Conservation (phyloP, 2,329 filamentous ascomycete genomes). For the Claviceps sp. region DNA sequence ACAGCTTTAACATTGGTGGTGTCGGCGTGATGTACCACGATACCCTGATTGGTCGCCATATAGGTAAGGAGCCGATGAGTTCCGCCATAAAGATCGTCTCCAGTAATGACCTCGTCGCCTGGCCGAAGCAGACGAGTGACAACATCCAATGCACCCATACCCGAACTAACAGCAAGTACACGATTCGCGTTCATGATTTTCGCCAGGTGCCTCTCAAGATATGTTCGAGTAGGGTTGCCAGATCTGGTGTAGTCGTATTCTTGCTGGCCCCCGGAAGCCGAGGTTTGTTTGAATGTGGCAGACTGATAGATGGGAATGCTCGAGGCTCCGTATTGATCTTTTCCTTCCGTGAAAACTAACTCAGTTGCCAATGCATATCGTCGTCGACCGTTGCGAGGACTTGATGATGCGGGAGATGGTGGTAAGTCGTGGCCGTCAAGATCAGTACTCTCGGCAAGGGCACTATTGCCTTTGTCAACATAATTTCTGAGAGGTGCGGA, state of each 20-base stretch:
- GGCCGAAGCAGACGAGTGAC: constrained; percentile 83
- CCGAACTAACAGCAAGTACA: constrained; percentile 84
- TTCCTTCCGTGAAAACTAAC: constrained; percentile 88
- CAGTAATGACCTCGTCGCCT: constrained; percentile 93
- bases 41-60: constrained; percentile 76
- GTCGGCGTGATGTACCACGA: constrained; percentile 91
- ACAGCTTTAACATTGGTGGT: constrained; percentile 70
- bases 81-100: constrained; percentile 92
- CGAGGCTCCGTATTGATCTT: constrained; percentile 92
- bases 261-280: constrained; percentile 59
- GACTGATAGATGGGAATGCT: constrained; percentile 98
- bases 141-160: constrained; percentile 94
- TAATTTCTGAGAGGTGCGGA: background rate
- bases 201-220: constrained; percentile 89
- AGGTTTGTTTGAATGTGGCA: constrained; percentile 92
- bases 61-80: constrained; percentile 90
- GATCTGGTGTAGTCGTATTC: constrained; percentile 99
- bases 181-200: constrained; percentile 97
- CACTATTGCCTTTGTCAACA: background rate
- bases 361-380: constrained; percentile 93
- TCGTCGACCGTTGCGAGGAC: constrained; percentile 63
- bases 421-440: constrained; percentile 75
- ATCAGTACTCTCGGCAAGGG: constrained; percentile 46
- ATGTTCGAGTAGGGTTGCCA: constrained; percentile 89
- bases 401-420: constrained; percentile 86